phyloP scores from a whole-genome alignment of 371 early-diverging fungal genomes.

The Funneliformis caledonium region DNA sequence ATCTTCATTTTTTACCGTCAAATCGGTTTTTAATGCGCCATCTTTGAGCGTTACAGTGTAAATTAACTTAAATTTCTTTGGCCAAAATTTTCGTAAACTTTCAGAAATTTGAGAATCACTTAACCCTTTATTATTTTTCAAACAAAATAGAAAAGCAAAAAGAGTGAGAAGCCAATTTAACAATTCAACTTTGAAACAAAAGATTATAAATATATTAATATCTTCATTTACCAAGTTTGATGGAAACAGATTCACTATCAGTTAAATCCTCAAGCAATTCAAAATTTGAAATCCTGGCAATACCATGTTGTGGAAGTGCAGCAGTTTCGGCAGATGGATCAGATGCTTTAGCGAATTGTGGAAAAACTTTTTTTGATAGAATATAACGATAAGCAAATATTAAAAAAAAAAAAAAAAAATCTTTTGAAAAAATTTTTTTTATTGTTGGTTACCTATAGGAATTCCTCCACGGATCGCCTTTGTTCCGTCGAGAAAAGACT shows the following conservation, averaged over 20 bases:
- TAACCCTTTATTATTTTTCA: conserved; percentile 49
- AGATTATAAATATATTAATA: not conserved
- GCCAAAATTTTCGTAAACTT: conserved; percentile 63
- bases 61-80: conserved; percentile 74
- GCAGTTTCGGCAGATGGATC: conserved; percentile 32
- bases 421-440: too few species aligned
- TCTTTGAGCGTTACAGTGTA: conserved; percentile 82
- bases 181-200: conserved; percentile 1
- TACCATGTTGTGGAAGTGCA: conserved; percentile 69
- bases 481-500: conserved; percentile 75
- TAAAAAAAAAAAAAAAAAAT: not conserved
- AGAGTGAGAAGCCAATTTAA: not conserved
- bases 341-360: conserved; percentile 39
- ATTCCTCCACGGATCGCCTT: conserved; percentile 89
- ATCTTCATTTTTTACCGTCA: conserved; percentile 76
- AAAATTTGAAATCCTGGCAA: conserved; percentile 82
- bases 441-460: conserved; percentile 32
- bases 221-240: conserved; percentile 62
- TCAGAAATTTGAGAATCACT: conserved; percentile 63
- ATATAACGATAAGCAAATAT: not conserved
- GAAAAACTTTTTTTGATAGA: conserved; percentile 28
- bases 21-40: conserved; percentile 67
- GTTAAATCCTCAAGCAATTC: conserved; percentile 59
- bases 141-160: not conserved
- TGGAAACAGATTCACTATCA: conserved; percentile 59